Conservation (phyloP, 2,329 filamentous ascomycete species). For the Arthroderma sp. region DNA sequence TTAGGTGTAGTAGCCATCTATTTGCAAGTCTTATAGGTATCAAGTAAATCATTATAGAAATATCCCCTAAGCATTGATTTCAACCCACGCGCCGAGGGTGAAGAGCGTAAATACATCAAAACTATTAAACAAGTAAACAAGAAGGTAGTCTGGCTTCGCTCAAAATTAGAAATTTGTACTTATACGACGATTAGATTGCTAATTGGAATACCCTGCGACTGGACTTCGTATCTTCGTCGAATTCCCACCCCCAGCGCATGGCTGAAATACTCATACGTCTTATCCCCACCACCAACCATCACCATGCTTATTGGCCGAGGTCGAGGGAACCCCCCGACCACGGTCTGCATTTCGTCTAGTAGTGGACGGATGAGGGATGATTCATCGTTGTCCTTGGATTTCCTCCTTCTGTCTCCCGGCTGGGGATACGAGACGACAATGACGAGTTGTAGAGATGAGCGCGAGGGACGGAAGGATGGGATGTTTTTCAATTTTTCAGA, state of each 20-base stretch:
- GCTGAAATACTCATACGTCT: constrained; percentile 52
- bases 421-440: constrained; percentile 32
- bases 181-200: constrained; percentile 51
- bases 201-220: constrained; percentile 68
- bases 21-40: too few relatives aligned
- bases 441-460: constrained; percentile 61
- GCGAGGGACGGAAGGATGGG: constrained; percentile 57
- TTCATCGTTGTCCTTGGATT: constrained; percentile 25
- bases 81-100: too few relatives aligned
- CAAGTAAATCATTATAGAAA: too few relatives aligned
- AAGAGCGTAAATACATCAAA: not conserved
- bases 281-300: constrained; percentile 62
- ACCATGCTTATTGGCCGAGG: constrained; percentile 68
- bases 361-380: constrained; percentile 50
- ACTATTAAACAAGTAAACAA: not conserved
- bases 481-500: constrained; percentile 72
- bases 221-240: constrained; percentile 64
- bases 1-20: too few relatives aligned
- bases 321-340: constrained; percentile 55
- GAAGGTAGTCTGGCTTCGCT: not conserved
- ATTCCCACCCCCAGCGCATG: constrained; percentile 59
- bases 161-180: not conserved
- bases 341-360: constrained; percentile 62
- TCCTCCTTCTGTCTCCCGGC: constrained; percentile 9
- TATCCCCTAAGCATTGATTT: too few relatives aligned